A percentile compares a stretch with the other conserved stretches of the same genome.
These are phyloP conservation scores for Fusarium anguioides DNA, from an alignment of 2,329 filamentous ascomycete genomes.

Conservation along the genomic window DNA sequence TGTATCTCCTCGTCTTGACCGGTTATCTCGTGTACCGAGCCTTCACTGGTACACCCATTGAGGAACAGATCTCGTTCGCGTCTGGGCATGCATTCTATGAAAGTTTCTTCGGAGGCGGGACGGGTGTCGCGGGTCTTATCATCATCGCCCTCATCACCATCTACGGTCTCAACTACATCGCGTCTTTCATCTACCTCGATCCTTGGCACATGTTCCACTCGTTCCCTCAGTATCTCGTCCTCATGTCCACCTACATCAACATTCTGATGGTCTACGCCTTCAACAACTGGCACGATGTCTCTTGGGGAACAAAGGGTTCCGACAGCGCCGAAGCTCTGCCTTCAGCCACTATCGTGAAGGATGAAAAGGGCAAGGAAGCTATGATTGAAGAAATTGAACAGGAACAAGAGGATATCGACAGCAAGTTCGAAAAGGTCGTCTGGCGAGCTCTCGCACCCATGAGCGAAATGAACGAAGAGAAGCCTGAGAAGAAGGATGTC, in stretches of 20 bases:
- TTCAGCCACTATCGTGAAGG: constrained; percentile 37
- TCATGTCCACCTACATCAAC: constrained; percentile 45
- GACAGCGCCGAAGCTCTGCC: constrained; percentile 36
- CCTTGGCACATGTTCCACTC: constrained; percentile 46
- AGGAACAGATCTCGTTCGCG: constrained; percentile 37
- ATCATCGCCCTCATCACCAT: constrained; percentile 41
- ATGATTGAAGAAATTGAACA: constrained; percentile 42
- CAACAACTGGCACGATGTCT: constrained; percentile 44
- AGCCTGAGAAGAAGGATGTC: constrained; percentile 39
- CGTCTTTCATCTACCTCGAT: constrained; percentile 42
- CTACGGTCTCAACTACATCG: constrained; percentile 42
- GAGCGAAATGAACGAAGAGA: constrained; percentile 32
- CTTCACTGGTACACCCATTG: constrained; percentile 32
- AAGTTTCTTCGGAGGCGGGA: constrained; percentile 39
- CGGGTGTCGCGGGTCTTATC: constrained; percentile 40
- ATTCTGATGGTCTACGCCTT: constrained; percentile 45
- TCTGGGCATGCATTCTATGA: constrained; percentile 35
- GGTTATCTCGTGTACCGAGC: constrained; percentile 42
- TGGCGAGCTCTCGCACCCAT: constrained; percentile 42
- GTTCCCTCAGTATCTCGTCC: constrained; percentile 41
- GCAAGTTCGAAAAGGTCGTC: constrained; percentile 42
- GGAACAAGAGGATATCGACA: constrained; percentile 42
- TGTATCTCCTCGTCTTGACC: constrained; percentile 39
- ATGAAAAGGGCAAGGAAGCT: constrained; percentile 35
- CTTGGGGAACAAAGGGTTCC: constrained; percentile 43